phyloP scores from a whole-genome alignment of 208 protist genomes.

The Leishmania arabica region DNA sequence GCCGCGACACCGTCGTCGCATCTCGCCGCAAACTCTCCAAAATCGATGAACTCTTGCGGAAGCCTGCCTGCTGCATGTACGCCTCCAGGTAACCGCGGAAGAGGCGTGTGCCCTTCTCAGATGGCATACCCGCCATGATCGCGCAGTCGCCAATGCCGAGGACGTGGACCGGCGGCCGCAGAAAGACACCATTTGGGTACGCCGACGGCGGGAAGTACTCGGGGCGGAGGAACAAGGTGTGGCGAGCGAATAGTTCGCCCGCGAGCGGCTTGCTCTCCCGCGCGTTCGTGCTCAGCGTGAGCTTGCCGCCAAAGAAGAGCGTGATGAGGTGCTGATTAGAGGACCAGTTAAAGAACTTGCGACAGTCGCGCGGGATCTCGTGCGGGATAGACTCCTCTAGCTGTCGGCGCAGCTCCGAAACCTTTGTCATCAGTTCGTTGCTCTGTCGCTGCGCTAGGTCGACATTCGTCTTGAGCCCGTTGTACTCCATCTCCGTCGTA shows the following conservation, averaged over 20 bases:
- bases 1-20: conserved; percentile 69
- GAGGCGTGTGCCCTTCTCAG: conserved; percentile 82
- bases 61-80: conserved; percentile 83
- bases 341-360: conserved; percentile 94
- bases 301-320: conserved; percentile 91
- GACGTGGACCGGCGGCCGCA: conserved; percentile 82
- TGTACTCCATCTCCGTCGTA: conserved; percentile 95
- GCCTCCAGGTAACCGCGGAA: conserved; percentile 89
- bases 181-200: conserved; percentile 87
- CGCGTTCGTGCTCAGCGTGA: conserved; percentile 87
- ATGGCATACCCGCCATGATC: conserved; percentile 67
- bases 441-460: conserved; percentile 80
- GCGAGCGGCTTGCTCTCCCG: conserved; percentile 80
- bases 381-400: conserved; percentile 77
- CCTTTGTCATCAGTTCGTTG: conserved; percentile 77
- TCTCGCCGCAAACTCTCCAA: conserved; percentile 72
- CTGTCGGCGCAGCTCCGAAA: conserved; percentile 57
- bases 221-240: conserved; percentile 69
- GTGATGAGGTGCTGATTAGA: conserved; percentile 88
- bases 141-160: conserved; percentile 86
- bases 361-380: conserved; percentile 84
- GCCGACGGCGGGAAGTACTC: conserved; percentile 33
- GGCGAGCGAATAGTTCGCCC: conserved; percentile 80
- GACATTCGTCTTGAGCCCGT: conserved; percentile 91
- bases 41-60: conserved; percentile 85